Percentiles rank a stretch among this genome's conserved stretches.
These are phyloP conservation scores for Coffea canephora DNA, from an alignment of 257 asterid genomes.

Conservation along the genomic window DNA sequence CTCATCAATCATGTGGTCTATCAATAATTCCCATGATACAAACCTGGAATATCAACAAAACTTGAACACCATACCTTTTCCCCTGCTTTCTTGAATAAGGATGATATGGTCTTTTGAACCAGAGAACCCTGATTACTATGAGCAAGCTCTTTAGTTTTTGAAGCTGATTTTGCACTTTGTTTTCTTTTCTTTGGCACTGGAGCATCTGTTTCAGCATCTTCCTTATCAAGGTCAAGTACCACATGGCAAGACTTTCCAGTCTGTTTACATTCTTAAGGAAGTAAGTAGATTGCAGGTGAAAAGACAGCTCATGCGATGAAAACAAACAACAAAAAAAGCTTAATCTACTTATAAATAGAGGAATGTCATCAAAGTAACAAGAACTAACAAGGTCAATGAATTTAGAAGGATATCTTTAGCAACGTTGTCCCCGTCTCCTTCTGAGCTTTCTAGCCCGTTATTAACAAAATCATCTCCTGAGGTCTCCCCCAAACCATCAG, in stretches of 20 bases:
- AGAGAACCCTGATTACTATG: constrained; percentile 42
- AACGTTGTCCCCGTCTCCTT: constrained; percentile 44
- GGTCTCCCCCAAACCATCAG: constrained; percentile 39
- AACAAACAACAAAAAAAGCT: background rate
- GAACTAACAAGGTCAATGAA: constrained; percentile 1
- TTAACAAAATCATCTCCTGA: constrained; percentile 58
- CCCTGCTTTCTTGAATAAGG: constrained; percentile 78
- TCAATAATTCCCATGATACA: background rate
- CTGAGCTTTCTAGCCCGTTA: constrained; percentile 40
- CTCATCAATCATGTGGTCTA: background rate
- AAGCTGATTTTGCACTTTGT: constrained; percentile 31
- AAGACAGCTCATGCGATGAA: background rate
- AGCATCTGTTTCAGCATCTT: constrained; percentile 34
- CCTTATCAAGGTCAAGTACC: constrained; percentile 37
- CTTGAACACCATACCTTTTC: constrained; percentile 51
- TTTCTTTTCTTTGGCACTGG: constrained; percentile 35
- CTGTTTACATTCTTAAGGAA: constrained; percentile 48
- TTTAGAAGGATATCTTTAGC: constrained; percentile 40
- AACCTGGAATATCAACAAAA: constrained; percentile 15
- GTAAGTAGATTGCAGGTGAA: constrained; percentile 23
- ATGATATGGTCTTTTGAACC: constrained; percentile 71
- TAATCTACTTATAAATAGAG: background rate
- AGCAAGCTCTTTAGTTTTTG: constrained; percentile 38
- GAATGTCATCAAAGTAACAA: background rate
- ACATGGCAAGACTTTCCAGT: constrained; percentile 30